phyloP scores from a whole-genome alignment of 208 protist species.

The Trichomonas gallinae region DNA sequence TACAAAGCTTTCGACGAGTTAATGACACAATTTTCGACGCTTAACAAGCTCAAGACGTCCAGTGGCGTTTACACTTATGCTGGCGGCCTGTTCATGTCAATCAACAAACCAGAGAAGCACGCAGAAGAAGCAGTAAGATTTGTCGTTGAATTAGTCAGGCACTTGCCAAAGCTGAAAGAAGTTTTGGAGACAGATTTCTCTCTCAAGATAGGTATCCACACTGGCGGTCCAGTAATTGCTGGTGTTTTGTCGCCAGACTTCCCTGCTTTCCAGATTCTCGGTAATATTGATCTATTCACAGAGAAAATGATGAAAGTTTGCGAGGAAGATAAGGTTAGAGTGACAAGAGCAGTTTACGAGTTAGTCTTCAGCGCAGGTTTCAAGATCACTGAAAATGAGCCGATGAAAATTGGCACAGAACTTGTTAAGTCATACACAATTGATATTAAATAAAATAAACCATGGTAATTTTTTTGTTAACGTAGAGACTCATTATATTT shows the following conservation, averaged over 20 bases:
- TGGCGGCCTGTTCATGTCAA: neutral
- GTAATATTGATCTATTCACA: neutral
- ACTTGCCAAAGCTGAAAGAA: neutral
- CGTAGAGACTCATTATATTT: too few relatives aligned
- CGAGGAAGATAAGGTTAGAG: neutral
- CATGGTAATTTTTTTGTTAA: too few relatives aligned
- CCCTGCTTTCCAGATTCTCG: neutral
- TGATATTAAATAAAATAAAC: neutral
- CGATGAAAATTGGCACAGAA: neutral
- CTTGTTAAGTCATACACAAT: neutral
- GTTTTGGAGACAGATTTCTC: neutral
- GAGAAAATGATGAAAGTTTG: neutral
- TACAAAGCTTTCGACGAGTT: neutral
- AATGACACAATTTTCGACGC: neutral
- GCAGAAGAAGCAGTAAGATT: neutral
- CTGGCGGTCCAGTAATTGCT: neutral
- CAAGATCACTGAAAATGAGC: neutral
- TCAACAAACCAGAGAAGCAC: slow-evolving; percentile 9
- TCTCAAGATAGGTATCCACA: neutral
- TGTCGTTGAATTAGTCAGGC: neutral
- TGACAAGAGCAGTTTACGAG: neutral
- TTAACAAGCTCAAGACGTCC: neutral
- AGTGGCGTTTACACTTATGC: neutral
- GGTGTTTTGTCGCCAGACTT: neutral
- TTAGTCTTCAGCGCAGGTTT: neutral